Evolutionary conservation across 2,329 filamentous ascomycete genomes (phyloP), one percentile per base, ranked within the genome.

Genomic region (Neonectria sp.): DNA sequence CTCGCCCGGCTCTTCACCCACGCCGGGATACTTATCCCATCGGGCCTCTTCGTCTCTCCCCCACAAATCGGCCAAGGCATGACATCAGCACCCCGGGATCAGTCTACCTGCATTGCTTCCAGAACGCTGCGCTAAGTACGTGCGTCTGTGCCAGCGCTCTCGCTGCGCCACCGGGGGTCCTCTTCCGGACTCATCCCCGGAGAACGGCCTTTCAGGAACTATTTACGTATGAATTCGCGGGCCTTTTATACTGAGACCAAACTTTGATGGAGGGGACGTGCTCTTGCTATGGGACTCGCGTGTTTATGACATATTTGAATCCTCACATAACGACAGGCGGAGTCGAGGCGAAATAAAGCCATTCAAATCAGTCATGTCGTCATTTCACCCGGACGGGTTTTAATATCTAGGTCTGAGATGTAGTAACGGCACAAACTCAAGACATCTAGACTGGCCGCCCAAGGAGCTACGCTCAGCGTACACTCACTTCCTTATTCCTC

Each of bases 351-450:
- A 57, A 57, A 53, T 59, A 29, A 60, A 57, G 35, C 52, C 53
- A 61, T 63, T 59, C 64, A 60, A 56, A 55, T 55, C 60, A 67
- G 55, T 65, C 66, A 60, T 68, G 49, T 68, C 66, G 58, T 65
- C 62, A 65, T 68, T 66, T 65, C 57, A 43, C 58, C 55, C 62
- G 33, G 55, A 55, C 56, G 35, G 27, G 40, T 13, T 40, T 35
- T 45, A 40, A 35, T 60, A 51, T 63, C 65, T 55, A 40, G 40
- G 55, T 37, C 48, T 57, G 58, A 45, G 48, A 61, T 56, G n/a
- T 61, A 52, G 45, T 58, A 46, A 35, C 60, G 56, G 37, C 13
- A 40, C 43, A 29, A 51, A 46, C 51, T 57, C 57, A 49, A 11
- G 6, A 31, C 13, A 61, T 45, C 49, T 53, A 35, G 40, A 31